Conservation (phyloP, 108 stramenopile species). For the Nitzschia palea region DNA sequence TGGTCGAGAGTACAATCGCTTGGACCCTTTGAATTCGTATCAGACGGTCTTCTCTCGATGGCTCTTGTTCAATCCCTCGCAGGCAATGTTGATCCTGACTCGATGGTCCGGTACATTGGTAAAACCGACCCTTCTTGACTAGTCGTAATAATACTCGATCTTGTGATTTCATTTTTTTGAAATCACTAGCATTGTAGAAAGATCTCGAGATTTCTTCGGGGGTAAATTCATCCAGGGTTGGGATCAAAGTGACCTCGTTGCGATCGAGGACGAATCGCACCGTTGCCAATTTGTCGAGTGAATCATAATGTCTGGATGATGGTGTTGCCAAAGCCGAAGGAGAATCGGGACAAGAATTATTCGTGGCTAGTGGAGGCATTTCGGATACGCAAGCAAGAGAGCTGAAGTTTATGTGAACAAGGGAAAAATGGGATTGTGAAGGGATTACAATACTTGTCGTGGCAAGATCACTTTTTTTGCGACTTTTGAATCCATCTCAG, state of each 20-base stretch:
- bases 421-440: too few species aligned
- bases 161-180: conserved; percentile 1
- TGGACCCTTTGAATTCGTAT: background rate
- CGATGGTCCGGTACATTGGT: too few species aligned
- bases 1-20: too few species aligned
- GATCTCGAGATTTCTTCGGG: background rate
- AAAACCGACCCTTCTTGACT: background rate
- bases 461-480: too few species aligned
- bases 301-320: too few species aligned
- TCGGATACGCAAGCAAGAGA: too few species aligned
- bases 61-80: background rate
- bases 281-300: background rate
- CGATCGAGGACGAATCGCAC: background rate
- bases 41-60: background rate
- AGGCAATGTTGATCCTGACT: background rate
- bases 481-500: too few species aligned
- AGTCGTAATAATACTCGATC: background rate
- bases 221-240: background rate
- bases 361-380: too few species aligned
- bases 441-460: too few species aligned
- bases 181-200: background rate
- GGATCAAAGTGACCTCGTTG: background rate
- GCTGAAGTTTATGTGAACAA: too few species aligned
- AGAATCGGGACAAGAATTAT: too few species aligned
- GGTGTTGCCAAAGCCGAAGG: too few species aligned